Base-by-base conservation (phyloP, 768 basidiomycete species). In the Pholiota molesta region DNA sequence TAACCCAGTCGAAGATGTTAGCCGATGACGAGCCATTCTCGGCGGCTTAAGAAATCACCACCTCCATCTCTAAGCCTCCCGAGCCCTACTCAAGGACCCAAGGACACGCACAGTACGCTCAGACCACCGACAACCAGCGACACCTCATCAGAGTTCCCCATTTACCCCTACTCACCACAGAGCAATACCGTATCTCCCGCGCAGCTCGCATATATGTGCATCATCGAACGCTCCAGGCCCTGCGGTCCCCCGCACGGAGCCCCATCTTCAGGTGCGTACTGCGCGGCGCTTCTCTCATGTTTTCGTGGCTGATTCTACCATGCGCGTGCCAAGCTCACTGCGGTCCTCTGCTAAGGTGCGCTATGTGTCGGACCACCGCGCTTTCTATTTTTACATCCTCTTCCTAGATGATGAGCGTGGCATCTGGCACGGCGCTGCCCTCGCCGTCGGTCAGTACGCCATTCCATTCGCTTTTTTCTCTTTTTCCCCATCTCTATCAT, bases 351-450 rank as follows among this genome's bases (percentile, higher is more conserved):
- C 76, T 98, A 56, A 79, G 77, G 81, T 83, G 66, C 56, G 73
- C 39, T 53, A 52, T 52, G 51, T 29, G 16, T 35, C 33, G 29
- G 13, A n/a, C 11, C 56, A 31, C 9, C 19, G 26, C 53, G 33
- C 35, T 49, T 54, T 42, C 26, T 56, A 59, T 51, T 59, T 21
- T 49, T 31, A 45, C 23, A 58, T 42, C 63, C 29, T 56, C 49
- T 23, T 11, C 33, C 5, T 51, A 87, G 91, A 44, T 98, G 89
- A 92, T 66, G 79, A 87, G 62, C 78, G 84, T 23, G 86, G 88
- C 16, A 77, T 95, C 35, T 99, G 95, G 94, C 83, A 89, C 63
- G 97, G 95, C 6, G 92, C 91, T 13, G 93, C 87, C 13, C 76
- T 99, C 74, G 83, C 98, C 59, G 94, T 99, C 65, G 94, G 90